A percentile compares a stretch with the other conserved stretches of the same genome.
Evolutionary conservation across 495 filamentous ascomycete genomes (phyloP).

Genomic region (Cercophora sp.): DNA sequence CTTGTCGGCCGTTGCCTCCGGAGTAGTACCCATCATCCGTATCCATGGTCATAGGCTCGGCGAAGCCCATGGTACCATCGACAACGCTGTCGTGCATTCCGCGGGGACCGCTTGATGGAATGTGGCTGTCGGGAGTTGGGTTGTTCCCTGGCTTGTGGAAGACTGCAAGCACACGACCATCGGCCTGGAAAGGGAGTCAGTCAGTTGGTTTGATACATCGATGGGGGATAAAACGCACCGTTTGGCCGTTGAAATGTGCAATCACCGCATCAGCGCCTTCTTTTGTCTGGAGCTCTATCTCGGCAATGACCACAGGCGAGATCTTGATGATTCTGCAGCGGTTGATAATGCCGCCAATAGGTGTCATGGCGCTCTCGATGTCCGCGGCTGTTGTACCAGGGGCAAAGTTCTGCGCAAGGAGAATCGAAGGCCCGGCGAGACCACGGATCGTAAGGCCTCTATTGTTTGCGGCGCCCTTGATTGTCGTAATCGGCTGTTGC

Average conservation of each 20-base stretch:
- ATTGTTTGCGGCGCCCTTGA: too few relatives aligned
- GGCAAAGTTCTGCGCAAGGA: constrained; percentile 85
- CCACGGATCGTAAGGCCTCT: constrained; percentile 81
- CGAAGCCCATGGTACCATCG: constrained; percentile 61
- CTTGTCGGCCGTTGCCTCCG: constrained; percentile 13
- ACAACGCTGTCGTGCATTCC: constrained; percentile 44
- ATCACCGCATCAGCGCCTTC: constrained; percentile 76
- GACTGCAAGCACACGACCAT: constrained; percentile 76
- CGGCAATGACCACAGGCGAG: constrained; percentile 75
- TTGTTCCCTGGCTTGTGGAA: constrained; percentile 55
- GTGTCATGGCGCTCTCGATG: constrained; percentile 80
- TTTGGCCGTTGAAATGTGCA: constrained; percentile 80
- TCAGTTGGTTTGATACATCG: too few relatives aligned
- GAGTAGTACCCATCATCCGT: constrained; percentile 25
- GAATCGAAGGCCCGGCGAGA: constrained; percentile 72
- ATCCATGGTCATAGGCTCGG: constrained; percentile 53
- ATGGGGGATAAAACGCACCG: constrained; percentile 47
- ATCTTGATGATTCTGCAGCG: constrained; percentile 68
- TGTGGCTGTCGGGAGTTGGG: constrained; percentile 10
- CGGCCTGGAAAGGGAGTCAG: constrained; percentile 57
- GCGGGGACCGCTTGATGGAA: constrained; percentile 24
- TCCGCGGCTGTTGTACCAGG: constrained; percentile 91
- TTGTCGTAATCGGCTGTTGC: constrained; percentile 7
- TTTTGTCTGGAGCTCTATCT: constrained; percentile 76
- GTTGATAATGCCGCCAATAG: constrained; percentile 63